phyloP scores from a whole-genome alignment of 305 asterid genomes.

The Fraxinus nigra region DNA sequence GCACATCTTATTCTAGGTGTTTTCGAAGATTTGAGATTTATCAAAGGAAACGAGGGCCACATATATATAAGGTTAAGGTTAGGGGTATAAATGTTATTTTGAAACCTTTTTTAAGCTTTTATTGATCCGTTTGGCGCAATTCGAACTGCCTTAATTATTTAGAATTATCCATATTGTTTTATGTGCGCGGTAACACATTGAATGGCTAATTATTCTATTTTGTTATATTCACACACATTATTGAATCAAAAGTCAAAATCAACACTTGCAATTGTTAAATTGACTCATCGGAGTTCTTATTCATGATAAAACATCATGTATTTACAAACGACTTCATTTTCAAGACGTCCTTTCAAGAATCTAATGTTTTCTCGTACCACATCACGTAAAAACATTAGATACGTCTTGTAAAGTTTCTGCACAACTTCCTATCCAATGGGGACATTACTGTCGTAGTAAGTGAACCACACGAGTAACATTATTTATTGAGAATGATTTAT shows the following conservation, averaged over 20 bases:
- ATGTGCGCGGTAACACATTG: background rate
- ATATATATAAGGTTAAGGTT: background rate
- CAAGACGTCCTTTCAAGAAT: background rate
- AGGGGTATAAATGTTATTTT: background rate
- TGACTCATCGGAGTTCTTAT: background rate
- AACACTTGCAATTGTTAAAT: background rate
- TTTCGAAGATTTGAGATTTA: background rate
- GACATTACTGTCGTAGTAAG: background rate
- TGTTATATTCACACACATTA: background rate
- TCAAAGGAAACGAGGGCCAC: background rate
- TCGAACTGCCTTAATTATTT: no score
- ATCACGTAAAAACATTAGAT: conserved; percentile 6
- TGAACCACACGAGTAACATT: background rate
- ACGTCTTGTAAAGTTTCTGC: background rate
- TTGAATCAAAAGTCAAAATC: background rate
- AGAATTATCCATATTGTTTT: background rate
- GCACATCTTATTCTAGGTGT: background rate
- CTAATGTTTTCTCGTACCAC: conserved; percentile 1
- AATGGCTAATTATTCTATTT: background rate
- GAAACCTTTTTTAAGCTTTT: no score
- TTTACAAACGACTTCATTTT: conserved; percentile 30
- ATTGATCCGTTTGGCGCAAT: no score
- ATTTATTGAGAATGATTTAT: conserved; percentile 31
- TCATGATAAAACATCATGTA: conserved; percentile 11
- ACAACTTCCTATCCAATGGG: background rate